Conservation (phyloP, 305 asterid genomes). For the Ilex paraguariensis region DNA sequence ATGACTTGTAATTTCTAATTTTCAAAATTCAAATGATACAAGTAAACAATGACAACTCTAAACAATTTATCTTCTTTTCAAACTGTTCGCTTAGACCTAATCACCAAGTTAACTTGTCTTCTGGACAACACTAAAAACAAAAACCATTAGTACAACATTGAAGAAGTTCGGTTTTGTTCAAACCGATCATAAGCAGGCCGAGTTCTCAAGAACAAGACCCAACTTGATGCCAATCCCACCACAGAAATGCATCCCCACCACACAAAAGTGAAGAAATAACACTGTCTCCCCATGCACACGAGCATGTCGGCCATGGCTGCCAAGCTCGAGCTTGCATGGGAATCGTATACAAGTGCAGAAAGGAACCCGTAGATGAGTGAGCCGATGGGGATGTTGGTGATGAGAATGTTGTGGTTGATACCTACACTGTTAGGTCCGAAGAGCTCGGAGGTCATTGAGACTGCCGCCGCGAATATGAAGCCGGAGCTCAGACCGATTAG, state of each 20-base stretch:
- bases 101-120: too few relatives aligned
- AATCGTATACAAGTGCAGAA: conserved; percentile 70
- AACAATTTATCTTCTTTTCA: too few relatives aligned
- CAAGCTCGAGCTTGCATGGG: conserved; percentile 19
- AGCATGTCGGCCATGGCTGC: conserved; percentile 22
- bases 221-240: conserved; percentile 55
- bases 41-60: too few relatives aligned
- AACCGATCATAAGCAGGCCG: conserved; percentile 50
- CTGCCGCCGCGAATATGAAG: conserved; percentile 81
- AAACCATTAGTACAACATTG: conserved; percentile 14
- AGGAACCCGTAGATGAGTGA: conserved; percentile 67
- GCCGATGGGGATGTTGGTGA: conserved; percentile 80
- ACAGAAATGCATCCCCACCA: conserved; percentile 79
- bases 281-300: conserved; percentile 78
- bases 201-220: conserved; percentile 65
- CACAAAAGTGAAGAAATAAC: conserved; percentile 62
- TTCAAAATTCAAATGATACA: too few relatives aligned
- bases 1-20: too few relatives aligned
- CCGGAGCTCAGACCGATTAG: conserved; percentile 87
- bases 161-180: conserved; percentile 35
- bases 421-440: conserved; percentile 74
- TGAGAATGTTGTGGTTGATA: conserved; percentile 83
- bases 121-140: background rate
- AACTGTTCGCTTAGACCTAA: too few relatives aligned
- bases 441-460: conserved; percentile 84